phyloP scores from a whole-genome alignment of 1,139 yeast species.

The Magnusiomyces sp. region DNA sequence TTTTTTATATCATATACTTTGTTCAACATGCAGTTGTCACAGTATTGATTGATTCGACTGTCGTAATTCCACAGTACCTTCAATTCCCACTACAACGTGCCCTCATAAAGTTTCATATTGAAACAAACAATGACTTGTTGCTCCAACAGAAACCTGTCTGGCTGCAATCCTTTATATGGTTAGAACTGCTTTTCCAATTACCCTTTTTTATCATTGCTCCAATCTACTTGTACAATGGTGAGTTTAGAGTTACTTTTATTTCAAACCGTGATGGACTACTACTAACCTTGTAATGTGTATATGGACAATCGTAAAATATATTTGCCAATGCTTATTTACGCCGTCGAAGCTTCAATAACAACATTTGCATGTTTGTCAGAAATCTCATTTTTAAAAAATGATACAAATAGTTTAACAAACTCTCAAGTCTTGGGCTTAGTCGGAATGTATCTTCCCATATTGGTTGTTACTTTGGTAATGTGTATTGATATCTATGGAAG shows the following conservation, averaged over 20 bases:
- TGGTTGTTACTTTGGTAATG: constrained; percentile 53
- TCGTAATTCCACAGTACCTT: constrained; percentile 51
- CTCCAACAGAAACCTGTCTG: constrained; percentile 52
- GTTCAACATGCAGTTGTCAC: constrained; percentile 68
- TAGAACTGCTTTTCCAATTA: constrained; percentile 66
- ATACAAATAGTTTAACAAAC: constrained; percentile 20
- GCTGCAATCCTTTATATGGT: constrained; percentile 60
- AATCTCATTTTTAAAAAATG: no score
- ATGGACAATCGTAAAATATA: constrained; percentile 32
- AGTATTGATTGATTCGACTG: constrained; percentile 60
- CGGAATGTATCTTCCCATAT: constrained; percentile 56
- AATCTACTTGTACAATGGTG: constrained; percentile 23
- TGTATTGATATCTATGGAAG: constrained; percentile 39
- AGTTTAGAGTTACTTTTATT: constrained; percentile 2
- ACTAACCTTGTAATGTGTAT: constrained; percentile 8
- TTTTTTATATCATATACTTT: constrained; percentile 45
- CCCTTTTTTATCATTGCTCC: constrained; percentile 59
- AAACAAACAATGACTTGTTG: constrained; percentile 60
- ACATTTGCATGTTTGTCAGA: constrained; percentile 52
- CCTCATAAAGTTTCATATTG: constrained; percentile 51
- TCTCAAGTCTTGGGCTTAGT: constrained; percentile 39
- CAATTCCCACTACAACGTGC: constrained; percentile 41
- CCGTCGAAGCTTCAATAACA: constrained; percentile 67
- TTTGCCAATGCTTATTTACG: constrained; percentile 54
- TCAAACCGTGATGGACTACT: not conserved